Conservation (phyloP, 805 yeast genomes). For the Lachancea fermentati region DNA sequence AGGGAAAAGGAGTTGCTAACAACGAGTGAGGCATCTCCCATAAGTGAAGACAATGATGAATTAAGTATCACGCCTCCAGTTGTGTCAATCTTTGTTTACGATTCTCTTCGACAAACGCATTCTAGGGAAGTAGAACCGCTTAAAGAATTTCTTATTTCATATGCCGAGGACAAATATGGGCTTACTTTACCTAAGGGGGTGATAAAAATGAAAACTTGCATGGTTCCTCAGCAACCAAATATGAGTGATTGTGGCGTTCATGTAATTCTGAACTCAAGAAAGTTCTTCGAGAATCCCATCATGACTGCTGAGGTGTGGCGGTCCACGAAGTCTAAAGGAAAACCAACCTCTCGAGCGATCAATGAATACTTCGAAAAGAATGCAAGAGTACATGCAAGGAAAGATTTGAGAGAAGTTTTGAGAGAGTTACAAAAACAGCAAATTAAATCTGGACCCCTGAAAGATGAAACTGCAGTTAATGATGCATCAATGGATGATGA, state of each 20-base stretch:
- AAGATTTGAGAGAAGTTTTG: conserved; percentile 21
- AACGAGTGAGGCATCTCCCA: conserved; percentile 2
- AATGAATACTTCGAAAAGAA: conserved; percentile 28
- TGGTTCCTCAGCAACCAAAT: conserved; percentile 80
- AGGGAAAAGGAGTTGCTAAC: conserved; percentile 7
- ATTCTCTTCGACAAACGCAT: conserved; percentile 58
- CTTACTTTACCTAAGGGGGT: conserved; percentile 41
- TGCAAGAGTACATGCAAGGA: conserved; percentile 23
- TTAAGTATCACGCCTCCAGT: conserved; percentile 15
- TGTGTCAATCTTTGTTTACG: conserved; percentile 49
- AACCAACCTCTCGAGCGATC: conserved; percentile 13
- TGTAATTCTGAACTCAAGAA: conserved; percentile 66
- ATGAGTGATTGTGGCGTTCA: conserved; percentile 94
- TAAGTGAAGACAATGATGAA: conserved; percentile 12
- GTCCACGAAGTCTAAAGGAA: conserved; percentile 17
- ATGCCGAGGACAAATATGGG: conserved; percentile 60
- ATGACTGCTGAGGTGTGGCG: conserved; percentile 49
- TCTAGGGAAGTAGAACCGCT: conserved; percentile 53
- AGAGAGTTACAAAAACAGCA: conserved; percentile 15
- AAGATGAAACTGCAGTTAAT: conserved; percentile 2
- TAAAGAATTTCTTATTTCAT: conserved; percentile 54
- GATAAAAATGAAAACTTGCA: conserved; percentile 44
- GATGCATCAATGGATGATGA: conserved; percentile 14
- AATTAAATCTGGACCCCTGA: neutral
- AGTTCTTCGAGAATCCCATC: conserved; percentile 46